Evolutionary conservation across 108 stramenopile species (phyloP).

Genomic region (Cyclotella choctawhatcheeana): DNA sequence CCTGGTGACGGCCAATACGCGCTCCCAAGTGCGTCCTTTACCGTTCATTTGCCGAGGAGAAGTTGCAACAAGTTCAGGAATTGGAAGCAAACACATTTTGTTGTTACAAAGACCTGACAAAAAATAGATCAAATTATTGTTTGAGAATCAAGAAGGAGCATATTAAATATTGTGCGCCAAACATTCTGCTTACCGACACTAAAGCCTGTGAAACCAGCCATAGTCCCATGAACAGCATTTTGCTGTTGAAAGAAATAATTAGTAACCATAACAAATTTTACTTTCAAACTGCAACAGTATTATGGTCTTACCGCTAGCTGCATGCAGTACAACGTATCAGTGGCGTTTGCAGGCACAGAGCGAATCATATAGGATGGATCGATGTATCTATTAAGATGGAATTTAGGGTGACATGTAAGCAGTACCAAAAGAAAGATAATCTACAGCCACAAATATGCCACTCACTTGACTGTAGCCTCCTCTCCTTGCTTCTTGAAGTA

Average conservation of each 20-base stretch:
- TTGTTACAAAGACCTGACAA: constrained; percentile 97
- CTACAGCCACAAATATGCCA: no score
- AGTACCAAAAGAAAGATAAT: no score
- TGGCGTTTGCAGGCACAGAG: constrained; percentile 94
- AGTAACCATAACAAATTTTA: neutral
- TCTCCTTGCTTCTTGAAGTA: constrained; percentile 82
- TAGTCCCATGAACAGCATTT: constrained; percentile 98
- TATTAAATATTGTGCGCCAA: no score
- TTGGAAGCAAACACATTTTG: constrained; percentile 93
- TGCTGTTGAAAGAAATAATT: constrained; percentile 40
- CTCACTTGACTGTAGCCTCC: constrained; percentile 72
- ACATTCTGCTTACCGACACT: no score
- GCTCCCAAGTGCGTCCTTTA: constrained; percentile 95
- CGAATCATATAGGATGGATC: constrained; percentile 99
- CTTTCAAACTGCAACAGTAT: neutral
- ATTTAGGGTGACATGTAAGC: no score
- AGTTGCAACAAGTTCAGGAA: constrained; percentile 91
- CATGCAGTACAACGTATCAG: constrained; percentile 96
- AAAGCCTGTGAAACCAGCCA: constrained; percentile 98
- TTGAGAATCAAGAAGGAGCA: no score
- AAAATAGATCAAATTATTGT: no score
- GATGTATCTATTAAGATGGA: constrained; percentile 88
- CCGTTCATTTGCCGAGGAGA: constrained; percentile 94
- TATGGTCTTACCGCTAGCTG: constrained; percentile 57
- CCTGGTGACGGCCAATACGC: constrained; percentile 90